Evolutionary conservation across 768 basidiomycete species (phyloP).

Genomic region (Termitomyces sp.): DNA sequence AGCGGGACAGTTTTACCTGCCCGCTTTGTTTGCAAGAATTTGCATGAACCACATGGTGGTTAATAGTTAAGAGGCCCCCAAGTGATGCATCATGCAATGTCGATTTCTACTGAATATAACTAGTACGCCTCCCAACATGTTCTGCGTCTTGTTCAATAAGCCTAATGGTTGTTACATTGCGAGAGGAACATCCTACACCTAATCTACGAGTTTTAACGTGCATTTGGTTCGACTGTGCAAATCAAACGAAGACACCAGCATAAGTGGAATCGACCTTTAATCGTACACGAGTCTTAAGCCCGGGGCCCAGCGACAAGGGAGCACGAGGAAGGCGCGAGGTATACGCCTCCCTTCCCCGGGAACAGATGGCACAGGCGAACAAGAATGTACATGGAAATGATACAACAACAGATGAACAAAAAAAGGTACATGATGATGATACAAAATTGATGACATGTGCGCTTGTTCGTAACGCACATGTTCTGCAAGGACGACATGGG

Average conservation of each 20-base stretch:
- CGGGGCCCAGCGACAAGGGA: conserved; percentile 14
- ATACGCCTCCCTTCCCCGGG: background rate
- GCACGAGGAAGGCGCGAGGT: conserved; percentile 5
- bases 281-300: conserved; percentile 11
- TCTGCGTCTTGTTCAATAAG: background rate
- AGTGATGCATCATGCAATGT: too few relatives aligned
- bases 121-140: background rate
- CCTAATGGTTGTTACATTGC: background rate
- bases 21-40: too few relatives aligned
- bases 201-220: background rate
- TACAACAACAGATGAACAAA: background rate
- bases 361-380: conserved; percentile 1
- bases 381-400: background rate
- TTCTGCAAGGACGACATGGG: background rate
- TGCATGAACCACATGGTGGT: too few relatives aligned
- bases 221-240: conserved; percentile 1
- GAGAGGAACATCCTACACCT: background rate
- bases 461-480: background rate
- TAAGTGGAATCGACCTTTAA: background rate
- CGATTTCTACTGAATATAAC: too few relatives aligned
- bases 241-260: background rate
- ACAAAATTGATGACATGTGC: background rate
- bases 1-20: too few relatives aligned
- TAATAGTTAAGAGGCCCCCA: too few relatives aligned
- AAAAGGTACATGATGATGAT: background rate